These are phyloP conservation scores for Hypoxylon sp. DNA, from an alignment of 2,329 filamentous ascomycete genomes.

Conservation along the genomic window DNA sequence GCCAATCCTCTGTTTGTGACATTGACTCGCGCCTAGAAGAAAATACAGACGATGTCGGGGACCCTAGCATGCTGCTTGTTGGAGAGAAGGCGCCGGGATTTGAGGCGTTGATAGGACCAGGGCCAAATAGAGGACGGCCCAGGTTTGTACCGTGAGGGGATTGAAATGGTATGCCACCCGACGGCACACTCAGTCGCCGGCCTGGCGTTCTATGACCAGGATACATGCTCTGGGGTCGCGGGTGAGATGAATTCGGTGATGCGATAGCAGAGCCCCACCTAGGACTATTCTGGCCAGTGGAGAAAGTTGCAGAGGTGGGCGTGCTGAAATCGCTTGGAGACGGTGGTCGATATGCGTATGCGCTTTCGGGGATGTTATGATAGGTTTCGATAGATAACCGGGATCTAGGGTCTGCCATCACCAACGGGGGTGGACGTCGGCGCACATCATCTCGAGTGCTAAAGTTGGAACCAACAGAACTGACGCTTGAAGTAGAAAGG, in stretches of 20 bases:
- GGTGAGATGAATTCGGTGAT: constrained; percentile 80
- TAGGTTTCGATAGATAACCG: constrained; percentile 79
- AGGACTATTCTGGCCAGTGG: constrained; percentile 82
- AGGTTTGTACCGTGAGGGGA: constrained; percentile 71
- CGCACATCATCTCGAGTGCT: constrained; percentile 76
- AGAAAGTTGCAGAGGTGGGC: constrained; percentile 86
- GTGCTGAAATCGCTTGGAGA: constrained; percentile 85
- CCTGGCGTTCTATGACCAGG: constrained; percentile 75
- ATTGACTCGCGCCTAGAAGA: constrained; percentile 76
- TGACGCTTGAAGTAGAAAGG: constrained; percentile 88
- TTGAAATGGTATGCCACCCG: constrained; percentile 81
- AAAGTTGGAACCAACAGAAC: constrained; percentile 77
- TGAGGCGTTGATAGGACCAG: constrained; percentile 70
- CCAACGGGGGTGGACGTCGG: constrained; percentile 82
- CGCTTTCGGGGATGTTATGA: constrained; percentile 73
- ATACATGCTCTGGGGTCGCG: constrained; percentile 81
- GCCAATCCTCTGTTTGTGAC: constrained; percentile 78
- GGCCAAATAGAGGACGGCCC: constrained; percentile 68
- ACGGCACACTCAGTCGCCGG: constrained; percentile 86
- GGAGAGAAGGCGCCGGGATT: constrained; percentile 69
- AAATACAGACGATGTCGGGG: constrained; percentile 76
- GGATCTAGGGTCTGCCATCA: constrained; percentile 83
- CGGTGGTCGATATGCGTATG: constrained; percentile 76
- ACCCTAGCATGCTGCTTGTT: constrained; percentile 73
- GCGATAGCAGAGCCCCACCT: constrained; percentile 77